Evolutionary conservation across 164 flowering plant genomes (phyloP).

Genomic region (Platanus orientalis): DNA sequence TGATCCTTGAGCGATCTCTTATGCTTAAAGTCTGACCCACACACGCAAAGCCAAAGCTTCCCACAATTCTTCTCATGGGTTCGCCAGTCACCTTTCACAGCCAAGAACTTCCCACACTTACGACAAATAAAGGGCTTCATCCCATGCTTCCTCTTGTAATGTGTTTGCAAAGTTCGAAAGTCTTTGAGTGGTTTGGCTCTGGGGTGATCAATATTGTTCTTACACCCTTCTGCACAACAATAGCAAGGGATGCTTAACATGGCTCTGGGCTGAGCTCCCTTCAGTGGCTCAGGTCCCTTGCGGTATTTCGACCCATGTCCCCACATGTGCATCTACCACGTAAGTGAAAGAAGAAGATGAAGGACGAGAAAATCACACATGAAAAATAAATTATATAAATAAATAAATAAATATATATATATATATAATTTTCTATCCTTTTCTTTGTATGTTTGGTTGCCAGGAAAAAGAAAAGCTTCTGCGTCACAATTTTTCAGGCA

Average conservation of each 20-base stretch:
- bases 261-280: conserved; percentile 48
- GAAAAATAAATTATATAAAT: no score
- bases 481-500: no score
- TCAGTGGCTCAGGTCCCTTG: conserved; percentile 60
- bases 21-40: conserved; percentile 78
- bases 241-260: conserved; percentile 58
- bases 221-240: conserved; percentile 63
- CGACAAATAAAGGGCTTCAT: conserved; percentile 50
- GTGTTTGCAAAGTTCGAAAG: conserved; percentile 59
- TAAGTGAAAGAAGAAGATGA: neutral
- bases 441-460: no score
- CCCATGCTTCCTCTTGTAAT: conserved; percentile 78
- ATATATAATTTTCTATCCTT: no score
- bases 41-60: conserved; percentile 62
- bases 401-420: no score
- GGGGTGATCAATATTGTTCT: conserved; percentile 54
- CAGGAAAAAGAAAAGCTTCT: neutral
- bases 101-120: conserved; percentile 55
- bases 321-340: conserved; percentile 71
- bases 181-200: conserved; percentile 59
- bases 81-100: conserved; percentile 74
- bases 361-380: neutral
- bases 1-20: conserved; percentile 75
- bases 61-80: conserved; percentile 81
- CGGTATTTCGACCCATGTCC: conserved; percentile 77